These are phyloP conservation scores for Boletus tomentosulus DNA, from an alignment of 768 basidiomycete species.

Conservation along the genomic window DNA sequence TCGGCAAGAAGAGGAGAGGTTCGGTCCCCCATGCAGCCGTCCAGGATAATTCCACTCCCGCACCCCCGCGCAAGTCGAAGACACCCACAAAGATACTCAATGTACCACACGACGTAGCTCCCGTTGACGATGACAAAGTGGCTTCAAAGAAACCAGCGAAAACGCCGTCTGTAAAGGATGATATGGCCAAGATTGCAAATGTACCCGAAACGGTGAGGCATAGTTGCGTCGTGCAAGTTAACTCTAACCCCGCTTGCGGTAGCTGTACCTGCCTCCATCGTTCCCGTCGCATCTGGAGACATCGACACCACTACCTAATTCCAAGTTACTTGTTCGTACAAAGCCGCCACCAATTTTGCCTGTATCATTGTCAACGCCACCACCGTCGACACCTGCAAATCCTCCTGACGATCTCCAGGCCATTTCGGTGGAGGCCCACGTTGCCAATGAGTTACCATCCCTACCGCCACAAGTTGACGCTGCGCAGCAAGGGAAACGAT, in stretches of 20 bases:
- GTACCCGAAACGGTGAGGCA: slow-evolving; percentile 36
- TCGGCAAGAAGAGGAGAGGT: slow-evolving; percentile 22
- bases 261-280: slow-evolving; percentile 53
- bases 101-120: neutral
- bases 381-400: slow-evolving; percentile 18
- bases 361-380: slow-evolving; percentile 24
- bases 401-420: slow-evolving; percentile 16
- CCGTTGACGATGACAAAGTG: slow-evolving; percentile 1
- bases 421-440: slow-evolving; percentile 3
- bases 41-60: slow-evolving; percentile 5
- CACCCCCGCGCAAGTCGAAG: slow-evolving; percentile 11
- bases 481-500: slow-evolving; percentile 26
- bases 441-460: slow-evolving; percentile 11
- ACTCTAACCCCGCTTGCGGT: slow-evolving; percentile 14
- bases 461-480: slow-evolving; percentile 13
- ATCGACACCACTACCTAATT: slow-evolving; percentile 45
- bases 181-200: slow-evolving; percentile 29
- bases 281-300: slow-evolving; percentile 50
- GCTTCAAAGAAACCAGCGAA: slow-evolving; percentile 2
- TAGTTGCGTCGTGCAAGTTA: slow-evolving; percentile 1
- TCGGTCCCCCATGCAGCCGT: neutral
- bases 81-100: slow-evolving; percentile 8
- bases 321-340: slow-evolving; percentile 23
- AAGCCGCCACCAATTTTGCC: slow-evolving; percentile 44
- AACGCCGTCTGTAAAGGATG: slow-evolving; percentile 2